Base-by-base conservation (phyloP, 306 rosid genomes). In the Abrus pulchellus region DNA sequence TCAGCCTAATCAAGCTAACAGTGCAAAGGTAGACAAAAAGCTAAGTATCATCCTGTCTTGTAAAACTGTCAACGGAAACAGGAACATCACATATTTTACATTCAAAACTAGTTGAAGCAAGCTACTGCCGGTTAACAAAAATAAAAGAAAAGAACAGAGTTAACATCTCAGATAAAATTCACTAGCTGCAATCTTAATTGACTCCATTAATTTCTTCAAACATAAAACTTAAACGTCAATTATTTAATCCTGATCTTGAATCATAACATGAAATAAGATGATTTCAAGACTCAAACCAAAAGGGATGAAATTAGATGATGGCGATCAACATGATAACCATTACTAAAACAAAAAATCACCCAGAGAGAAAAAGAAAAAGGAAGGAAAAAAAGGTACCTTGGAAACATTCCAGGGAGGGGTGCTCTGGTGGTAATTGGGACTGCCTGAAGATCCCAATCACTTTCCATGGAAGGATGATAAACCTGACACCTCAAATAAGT, bases 391-490 rank as follows among this genome's bases (percentile, higher is more conserved):
- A n/a, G 4, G 72, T 90, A 93, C 98, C 98, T 92, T 0, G 94
- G 88, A 77, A 96, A 93, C 79, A 92, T 79, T 78, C 89, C 90
- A 6, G 93, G 89, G 30, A 80, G 86, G 60, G 93, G 93, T 5
- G 89, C 67, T 84, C 92, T 89, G 44, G 82, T 83, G 43, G 98
- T 85, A 80, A 96, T 86, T 28, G 98, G 92, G 63, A 96, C 91
- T 2, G 97, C 97, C 88, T 96, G 99, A 68, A 96, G 92, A 93
- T 92, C 98, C 99, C 99, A 96, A 84, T 92, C 97, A 74, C 77
- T 90, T 82, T 96, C 99, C 98, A 96, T 96, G 75, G 97, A 89
- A 83, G 98, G 94, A 72, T 96, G 99, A 87, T 93, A 96, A n/a
- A 96, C 99, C 84, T 93, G 99, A 78, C 99, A 96, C 82, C 98